Evolutionary conservation across 805 yeast genomes (phyloP), one percentile per base, ranked within the genome.

Genomic region (Suhomyces pyralidae): DNA sequence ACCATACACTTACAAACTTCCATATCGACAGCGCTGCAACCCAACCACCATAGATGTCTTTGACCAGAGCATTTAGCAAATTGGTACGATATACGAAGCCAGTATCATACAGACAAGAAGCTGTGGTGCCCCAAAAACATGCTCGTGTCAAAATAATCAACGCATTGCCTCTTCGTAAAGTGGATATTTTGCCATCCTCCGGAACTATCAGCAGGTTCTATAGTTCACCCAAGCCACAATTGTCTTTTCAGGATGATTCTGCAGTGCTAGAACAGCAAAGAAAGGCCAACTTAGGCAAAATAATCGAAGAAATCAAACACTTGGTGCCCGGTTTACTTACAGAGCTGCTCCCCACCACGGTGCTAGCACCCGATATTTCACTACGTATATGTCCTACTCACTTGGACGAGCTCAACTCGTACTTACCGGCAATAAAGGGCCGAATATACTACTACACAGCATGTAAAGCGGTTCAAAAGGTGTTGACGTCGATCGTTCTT

Each of bases 331-430:
- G 73, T 46, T 60, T 86, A 25, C 65, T 86, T 6, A 69, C 71
- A 17, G 63, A 64, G 22, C 65, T 81, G 6, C 64, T 85, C 1
- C 81, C 84, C 6, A 63, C 73, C 19, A 66, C 66, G 3, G 59
- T 72, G 8, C 53, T 86, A 8, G 76, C 83, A 32, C 66, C 72
- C 1, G 70, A 80, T 22, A 70, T 87, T 1, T 64, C 74, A 6
- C 70, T 87, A 22, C 66, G 88, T 14, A 68, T 87, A 1, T 74
- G 84, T 36, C 91, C 91, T 0, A 69, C 77, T 0, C 78, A 80
- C 45, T 68, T 73, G 49, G 68, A 68, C 48, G 76, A 65, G 49
- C 56, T 68, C 45, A 77, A 76, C 46, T 77, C 83, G 0, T 78
- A 77, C 53, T 58, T 84, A 12, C 91, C 91, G 2, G 67, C 69